Evolutionary conservation across 257 asterid genomes (phyloP).

Genomic region (Ilex aquifolium): DNA sequence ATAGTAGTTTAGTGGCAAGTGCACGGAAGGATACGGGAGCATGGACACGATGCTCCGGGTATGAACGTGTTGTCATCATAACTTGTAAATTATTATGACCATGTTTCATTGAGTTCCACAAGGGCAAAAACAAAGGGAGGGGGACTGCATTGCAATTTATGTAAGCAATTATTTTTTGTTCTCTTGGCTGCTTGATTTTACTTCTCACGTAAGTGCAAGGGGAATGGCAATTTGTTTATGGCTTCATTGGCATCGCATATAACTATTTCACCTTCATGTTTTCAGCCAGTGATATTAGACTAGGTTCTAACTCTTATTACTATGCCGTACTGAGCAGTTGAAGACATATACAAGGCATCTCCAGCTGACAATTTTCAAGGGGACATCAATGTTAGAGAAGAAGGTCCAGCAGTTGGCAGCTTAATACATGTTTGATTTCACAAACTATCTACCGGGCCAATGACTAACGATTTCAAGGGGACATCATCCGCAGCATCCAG

Average conservation of each 20-base stretch:
- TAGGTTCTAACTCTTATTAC: constrained; percentile 4
- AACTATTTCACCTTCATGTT: background rate
- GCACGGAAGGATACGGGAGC: too few species aligned
- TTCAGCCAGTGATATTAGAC: too few species aligned
- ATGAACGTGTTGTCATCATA: too few species aligned
- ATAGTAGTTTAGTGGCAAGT: too few species aligned
- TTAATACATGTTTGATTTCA: constrained; percentile 5
- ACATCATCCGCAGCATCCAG: too few species aligned
- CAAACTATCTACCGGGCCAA: too few species aligned
- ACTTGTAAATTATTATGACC: too few species aligned
- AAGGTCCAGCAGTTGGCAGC: constrained; percentile 40
- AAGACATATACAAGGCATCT: constrained; percentile 61
- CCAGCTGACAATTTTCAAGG: constrained; percentile 79
- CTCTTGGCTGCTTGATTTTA: background rate
- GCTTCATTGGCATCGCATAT: background rate
- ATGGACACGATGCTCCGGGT: too few species aligned
- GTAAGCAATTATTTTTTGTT: background rate
- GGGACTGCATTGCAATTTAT: too few species aligned
- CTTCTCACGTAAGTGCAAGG: background rate
- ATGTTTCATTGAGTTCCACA: too few species aligned
- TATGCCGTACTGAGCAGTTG: constrained; percentile 39
- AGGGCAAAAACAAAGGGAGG: too few species aligned
- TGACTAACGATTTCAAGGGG: too few species aligned
- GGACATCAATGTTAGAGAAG: constrained; percentile 83
- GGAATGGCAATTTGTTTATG: background rate